Evolutionary conservation across 2,329 filamentous ascomycete genomes (phyloP).

Genomic region (Neopestalotiopsis sp.): DNA sequence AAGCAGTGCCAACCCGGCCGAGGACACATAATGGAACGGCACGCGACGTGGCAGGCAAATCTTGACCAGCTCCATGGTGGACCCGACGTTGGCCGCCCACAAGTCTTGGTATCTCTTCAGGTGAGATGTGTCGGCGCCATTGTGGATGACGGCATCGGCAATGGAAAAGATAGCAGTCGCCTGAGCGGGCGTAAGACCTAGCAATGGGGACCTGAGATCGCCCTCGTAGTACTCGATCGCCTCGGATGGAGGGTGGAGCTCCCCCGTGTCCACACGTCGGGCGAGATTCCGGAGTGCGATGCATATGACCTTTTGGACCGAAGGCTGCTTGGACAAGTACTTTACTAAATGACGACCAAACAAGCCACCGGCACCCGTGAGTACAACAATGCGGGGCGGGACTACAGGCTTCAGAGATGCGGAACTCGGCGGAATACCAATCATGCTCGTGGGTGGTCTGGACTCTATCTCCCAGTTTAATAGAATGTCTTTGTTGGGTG

Average conservation of each 20-base stretch:
- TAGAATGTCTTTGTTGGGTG: neutral
- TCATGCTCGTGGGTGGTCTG: neutral
- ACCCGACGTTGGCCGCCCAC: conserved; percentile 37
- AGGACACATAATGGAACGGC: conserved; percentile 4
- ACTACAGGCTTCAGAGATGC: too few relatives aligned
- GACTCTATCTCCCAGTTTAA: conserved; percentile 7
- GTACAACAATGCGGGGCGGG: conserved; percentile 2
- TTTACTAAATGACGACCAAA: neutral
- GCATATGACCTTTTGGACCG: neutral
- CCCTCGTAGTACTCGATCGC: conserved; percentile 2
- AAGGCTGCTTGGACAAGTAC: neutral
- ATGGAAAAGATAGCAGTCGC: neutral
- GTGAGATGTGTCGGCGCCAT: conserved; percentile 46
- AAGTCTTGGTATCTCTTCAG: conserved; percentile 42
- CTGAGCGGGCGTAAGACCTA: neutral
- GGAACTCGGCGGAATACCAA: neutral
- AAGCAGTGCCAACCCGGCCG: neutral
- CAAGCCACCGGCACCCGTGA: conserved; percentile 5
- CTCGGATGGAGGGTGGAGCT: neutral
- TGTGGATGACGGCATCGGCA: conserved; percentile 55
- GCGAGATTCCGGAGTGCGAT: neutral
- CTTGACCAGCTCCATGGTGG: conserved; percentile 39
- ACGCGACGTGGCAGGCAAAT: conserved; percentile 24
- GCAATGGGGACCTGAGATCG: neutral
- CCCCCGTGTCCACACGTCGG: neutral